Percentiles rank a stretch among this genome's conserved stretches.
phyloP scores from a whole-genome alignment of 768 basidiomycete genomes.

The Phlebiopsis gigantea region DNA sequence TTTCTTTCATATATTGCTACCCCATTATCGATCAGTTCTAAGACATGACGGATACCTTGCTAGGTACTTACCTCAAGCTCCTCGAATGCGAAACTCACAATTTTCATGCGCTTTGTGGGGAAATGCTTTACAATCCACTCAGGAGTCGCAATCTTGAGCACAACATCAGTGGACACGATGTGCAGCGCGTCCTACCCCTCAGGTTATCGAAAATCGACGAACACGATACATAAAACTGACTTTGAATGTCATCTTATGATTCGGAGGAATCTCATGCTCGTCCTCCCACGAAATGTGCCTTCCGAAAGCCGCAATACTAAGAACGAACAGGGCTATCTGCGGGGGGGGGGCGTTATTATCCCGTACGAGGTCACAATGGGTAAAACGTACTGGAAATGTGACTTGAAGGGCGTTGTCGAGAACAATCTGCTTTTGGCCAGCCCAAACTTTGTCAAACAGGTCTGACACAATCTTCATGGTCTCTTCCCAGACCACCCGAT shows the following conservation, averaged over 20 bases:
- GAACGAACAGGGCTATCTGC: conserved; percentile 54
- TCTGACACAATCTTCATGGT: conserved; percentile 25
- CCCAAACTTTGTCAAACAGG: conserved; percentile 40
- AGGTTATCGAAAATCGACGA: neutral
- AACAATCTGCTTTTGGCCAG: conserved; percentile 30
- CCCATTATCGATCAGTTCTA: no score
- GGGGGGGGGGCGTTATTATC: no score
- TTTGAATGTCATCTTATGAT: conserved; percentile 19
- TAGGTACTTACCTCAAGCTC: conserved; percentile 22
- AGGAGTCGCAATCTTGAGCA: conserved; percentile 20
- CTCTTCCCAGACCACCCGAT: conserved; percentile 33
- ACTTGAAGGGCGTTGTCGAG: conserved; percentile 44
- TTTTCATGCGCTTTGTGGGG: conserved; percentile 15
- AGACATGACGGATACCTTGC: no score
- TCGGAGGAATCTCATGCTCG: conserved; percentile 10
- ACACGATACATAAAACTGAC: neutral
- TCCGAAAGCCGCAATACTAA: conserved; percentile 53
- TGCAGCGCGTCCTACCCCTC: conserved; percentile 20
- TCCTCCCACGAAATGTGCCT: conserved; percentile 39
- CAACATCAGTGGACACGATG: conserved; percentile 20
- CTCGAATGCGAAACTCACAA: conserved; percentile 19
- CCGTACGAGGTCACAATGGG: no score
- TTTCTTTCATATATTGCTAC: conserved; percentile 44
- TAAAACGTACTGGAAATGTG: conserved; percentile 46
- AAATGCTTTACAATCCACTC: conserved; percentile 17